Percentiles rank a stretch among this genome's conserved stretches.
Conservation (phyloP, 495 filamentous ascomycete species). For the Neurospora sp. region DNA sequence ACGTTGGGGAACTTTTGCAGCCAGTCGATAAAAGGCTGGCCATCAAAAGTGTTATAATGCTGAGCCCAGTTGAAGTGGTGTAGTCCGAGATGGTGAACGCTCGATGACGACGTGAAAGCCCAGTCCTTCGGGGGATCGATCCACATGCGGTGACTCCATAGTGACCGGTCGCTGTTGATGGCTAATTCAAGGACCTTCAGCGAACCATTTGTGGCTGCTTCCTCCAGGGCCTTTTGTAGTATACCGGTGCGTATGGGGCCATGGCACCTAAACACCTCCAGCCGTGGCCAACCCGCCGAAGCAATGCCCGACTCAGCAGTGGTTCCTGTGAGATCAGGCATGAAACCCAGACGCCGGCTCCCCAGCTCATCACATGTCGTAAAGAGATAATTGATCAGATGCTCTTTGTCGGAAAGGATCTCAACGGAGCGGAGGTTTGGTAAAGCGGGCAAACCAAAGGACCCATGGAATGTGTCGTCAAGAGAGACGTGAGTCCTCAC, state of each 20-base stretch:
- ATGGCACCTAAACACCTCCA: constrained; percentile 15
- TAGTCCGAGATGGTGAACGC: constrained; percentile 14
- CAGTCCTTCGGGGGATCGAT: constrained; percentile 2
- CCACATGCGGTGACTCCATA: not conserved
- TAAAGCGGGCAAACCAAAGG: not conserved
- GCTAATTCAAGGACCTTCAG: constrained; percentile 16
- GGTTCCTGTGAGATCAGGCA: not conserved
- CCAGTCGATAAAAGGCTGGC: constrained; percentile 16
- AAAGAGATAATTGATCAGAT: not conserved
- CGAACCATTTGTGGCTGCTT: constrained; percentile 1
- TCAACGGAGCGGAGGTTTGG: not conserved
- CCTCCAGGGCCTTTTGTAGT: constrained; percentile 2
- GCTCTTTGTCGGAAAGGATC: not conserved
- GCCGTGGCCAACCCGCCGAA: constrained; percentile 2
- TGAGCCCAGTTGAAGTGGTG: constrained; percentile 16
- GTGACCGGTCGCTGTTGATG: not conserved
- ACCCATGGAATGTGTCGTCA: not conserved
- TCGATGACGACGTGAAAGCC: constrained; percentile 3
- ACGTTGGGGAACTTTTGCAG: constrained; percentile 13
- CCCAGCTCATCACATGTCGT: not conserved
- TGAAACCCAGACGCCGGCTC: not conserved
- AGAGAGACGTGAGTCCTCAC: not conserved
- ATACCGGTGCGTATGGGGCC: not conserved
- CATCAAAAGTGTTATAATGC: constrained; percentile 7
- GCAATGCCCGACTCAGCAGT: not conserved